Conservation (phyloP, 129 eudicot species). For the Erigeron canadensis region DNA sequence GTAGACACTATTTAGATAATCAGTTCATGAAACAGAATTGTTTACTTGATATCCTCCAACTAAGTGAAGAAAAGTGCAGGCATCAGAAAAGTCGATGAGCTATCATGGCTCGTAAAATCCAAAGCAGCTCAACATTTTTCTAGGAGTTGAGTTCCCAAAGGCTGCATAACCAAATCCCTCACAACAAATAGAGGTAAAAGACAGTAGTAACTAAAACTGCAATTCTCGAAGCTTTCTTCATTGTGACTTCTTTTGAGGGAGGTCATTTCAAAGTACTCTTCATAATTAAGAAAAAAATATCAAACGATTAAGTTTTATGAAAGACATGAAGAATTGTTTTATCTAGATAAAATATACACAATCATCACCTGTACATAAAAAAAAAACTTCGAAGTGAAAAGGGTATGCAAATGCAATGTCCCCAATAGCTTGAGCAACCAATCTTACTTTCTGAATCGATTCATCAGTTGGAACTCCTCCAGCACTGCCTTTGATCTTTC, state of each 20-base stretch:
- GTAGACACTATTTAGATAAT: background rate
- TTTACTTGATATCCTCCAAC: conserved; percentile 89
- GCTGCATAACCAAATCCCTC: conserved; percentile 92
- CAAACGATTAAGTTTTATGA: background rate
- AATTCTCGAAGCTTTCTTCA: conserved; percentile 68
- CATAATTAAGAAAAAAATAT: conserved; percentile 15
- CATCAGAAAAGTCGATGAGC: conserved; percentile 80
- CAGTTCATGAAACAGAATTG: background rate
- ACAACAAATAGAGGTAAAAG: conserved; percentile 73
- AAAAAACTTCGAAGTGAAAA: conserved; percentile 46
- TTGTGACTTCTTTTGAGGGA: conserved; percentile 56
- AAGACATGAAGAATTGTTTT: background rate
- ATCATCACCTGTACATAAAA: conserved; percentile 67
- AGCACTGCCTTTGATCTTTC: conserved; percentile 64
- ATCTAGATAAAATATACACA: background rate
- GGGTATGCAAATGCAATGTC: conserved; percentile 82
- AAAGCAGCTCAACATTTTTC: conserved; percentile 84
- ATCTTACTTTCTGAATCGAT: conserved; percentile 71
- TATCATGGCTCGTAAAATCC: conserved; percentile 87
- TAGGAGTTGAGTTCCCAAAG: conserved; percentile 74
- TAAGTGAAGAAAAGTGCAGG: conserved; percentile 65
- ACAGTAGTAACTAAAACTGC: conserved; percentile 50
- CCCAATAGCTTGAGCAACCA: conserved; percentile 72
- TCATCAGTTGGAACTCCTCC: conserved; percentile 57
- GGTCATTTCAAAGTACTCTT: conserved; percentile 76